Base-by-base conservation (phyloP, 495 filamentous ascomycete genomes). In the Cercophora sp. region DNA sequence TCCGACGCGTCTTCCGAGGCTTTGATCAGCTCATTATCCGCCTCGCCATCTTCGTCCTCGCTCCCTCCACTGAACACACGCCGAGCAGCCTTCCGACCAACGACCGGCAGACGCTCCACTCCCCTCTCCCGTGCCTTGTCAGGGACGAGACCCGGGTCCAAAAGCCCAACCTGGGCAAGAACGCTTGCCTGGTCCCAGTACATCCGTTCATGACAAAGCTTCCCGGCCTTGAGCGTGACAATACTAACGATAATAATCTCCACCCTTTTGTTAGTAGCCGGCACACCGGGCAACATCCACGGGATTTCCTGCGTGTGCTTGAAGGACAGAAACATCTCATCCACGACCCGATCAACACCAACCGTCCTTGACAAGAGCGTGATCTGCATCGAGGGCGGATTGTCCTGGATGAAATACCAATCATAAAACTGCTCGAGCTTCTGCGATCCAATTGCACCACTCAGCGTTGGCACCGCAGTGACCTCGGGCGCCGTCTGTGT, bases 121-220 rank as follows among this genome's bases (percentile, higher is more conserved):
- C 69, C 69, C 19, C 23, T 52, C 23, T 82, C 75, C n/a, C 76
- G 68, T 0, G 77, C 79, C 29, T 75, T 70, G 20, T 74, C 66
- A 5, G 69, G 65, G 0, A 70, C 54, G 5, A 61, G 18, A 19
- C 80, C 80, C 10, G 84, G 79, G 62, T 89, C 81, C 40, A 94
- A 59, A 34, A 93, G 64, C 0, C 88, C 88, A 0, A 88, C 68
- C 64, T 94, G 89, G 18, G 84, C 75, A 0, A 95, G 68, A 2
- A 92, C 84, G 16, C 79, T 84, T 1, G 85, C 87, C 63, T 93
- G 89, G 58, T 93, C 89, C 89, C 89, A 95, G 57, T 86, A 86
- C 8, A 90, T 80, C 55, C 89, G 84, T 65, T 95, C 89, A 47
- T 85, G 82, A 60, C 83, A 87, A 5, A 94, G 69, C 51, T 80